Percentiles rank a stretch among this genome's conserved stretches.
Conservation (phyloP, 768 basidiomycete species). For the Inosperma sp. region DNA sequence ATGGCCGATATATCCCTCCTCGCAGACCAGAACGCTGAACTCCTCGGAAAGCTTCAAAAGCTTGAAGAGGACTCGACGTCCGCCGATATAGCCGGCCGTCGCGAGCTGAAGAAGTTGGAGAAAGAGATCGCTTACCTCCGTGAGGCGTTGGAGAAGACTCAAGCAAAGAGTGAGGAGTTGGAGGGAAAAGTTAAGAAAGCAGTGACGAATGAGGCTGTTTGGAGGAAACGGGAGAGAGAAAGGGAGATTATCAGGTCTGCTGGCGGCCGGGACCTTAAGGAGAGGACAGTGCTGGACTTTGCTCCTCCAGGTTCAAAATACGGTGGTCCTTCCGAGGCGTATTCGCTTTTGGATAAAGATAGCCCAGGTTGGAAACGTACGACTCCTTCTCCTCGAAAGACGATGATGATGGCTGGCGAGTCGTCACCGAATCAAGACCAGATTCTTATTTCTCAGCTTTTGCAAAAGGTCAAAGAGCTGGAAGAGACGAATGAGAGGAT, state of each 20-base stretch:
- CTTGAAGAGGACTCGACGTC: conserved; percentile 66
- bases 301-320: conserved; percentile 52
- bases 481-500: conserved; percentile 71
- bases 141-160: conserved; percentile 74
- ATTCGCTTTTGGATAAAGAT: conserved; percentile 23
- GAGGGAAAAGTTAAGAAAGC: conserved; percentile 59
- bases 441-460: conserved; percentile 62
- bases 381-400: background rate
- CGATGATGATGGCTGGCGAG: background rate
- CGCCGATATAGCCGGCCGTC: conserved; percentile 63
- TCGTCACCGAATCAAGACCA: conserved; percentile 42
- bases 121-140: conserved; percentile 72
- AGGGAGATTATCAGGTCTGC: conserved; percentile 49
- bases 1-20: conserved; percentile 65
- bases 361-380: conserved; percentile 15
- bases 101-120: conserved; percentile 67
- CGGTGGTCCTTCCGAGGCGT: conserved; percentile 29
- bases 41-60: conserved; percentile 68
- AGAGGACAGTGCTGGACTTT: conserved; percentile 46
- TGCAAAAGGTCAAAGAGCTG: conserved; percentile 71
- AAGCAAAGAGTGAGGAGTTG: conserved; percentile 62
- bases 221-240: conserved; percentile 46
- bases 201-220: conserved; percentile 39
- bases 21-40: conserved; percentile 80
- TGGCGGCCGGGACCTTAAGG: conserved; percentile 28